A percentile compares a stretch with the other conserved stretches of the same genome.
Conservation (phyloP, 345 rosid species). For the Acer campestre region DNA sequence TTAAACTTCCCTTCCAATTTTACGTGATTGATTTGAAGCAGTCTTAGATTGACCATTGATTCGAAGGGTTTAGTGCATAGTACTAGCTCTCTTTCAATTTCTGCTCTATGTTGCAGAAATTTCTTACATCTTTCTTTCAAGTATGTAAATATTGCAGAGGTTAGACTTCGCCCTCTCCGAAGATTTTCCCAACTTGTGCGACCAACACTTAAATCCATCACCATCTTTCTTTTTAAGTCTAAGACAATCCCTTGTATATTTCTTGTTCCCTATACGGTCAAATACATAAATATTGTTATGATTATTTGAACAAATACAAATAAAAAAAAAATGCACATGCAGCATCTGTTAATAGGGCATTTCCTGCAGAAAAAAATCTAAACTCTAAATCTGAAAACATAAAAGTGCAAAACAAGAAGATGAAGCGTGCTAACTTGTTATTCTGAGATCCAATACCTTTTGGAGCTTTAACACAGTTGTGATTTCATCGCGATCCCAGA, state of each 20-base stretch:
- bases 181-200: no score
- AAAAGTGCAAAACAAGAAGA: not conserved
- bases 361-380: not conserved
- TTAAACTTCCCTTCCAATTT: no score
- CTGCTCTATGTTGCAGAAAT: no score
- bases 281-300: not conserved
- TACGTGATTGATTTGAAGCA: no score
- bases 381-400: not conserved
- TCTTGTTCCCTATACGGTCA: slow-evolving; percentile 45
- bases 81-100: no score
- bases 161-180: no score
- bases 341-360: no score
- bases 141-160: no score
- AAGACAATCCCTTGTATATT: slow-evolving; percentile 46
- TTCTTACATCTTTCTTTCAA: no score
- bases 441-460: slow-evolving; percentile 38
- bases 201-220: slow-evolving; percentile 11
- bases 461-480: slow-evolving; percentile 32
- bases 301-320: not conserved
- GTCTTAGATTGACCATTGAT: no score
- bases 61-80: no score
- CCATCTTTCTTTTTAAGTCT: slow-evolving; percentile 32
- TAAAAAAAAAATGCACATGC: not conserved
- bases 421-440: not conserved
- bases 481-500: slow-evolving; percentile 66